Evolutionary conservation across 768 basidiomycete genomes (phyloP).

Genomic region (Russula brevipes): DNA sequence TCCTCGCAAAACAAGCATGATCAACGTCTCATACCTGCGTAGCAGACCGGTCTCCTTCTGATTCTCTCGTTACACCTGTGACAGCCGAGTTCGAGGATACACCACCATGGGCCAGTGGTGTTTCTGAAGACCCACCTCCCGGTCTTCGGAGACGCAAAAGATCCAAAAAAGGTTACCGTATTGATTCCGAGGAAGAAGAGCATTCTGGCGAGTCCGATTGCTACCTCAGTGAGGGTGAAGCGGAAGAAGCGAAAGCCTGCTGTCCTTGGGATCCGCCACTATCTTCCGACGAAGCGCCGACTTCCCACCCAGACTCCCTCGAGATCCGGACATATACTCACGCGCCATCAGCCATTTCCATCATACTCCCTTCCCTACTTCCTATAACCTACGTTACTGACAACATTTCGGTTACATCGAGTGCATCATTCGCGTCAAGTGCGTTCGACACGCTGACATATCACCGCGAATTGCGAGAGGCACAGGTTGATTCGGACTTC

Average conservation of each 20-base stretch:
- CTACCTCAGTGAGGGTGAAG: constrained; percentile 29
- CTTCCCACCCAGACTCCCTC: constrained; percentile 20
- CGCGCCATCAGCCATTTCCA: constrained; percentile 2
- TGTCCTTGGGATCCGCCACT: constrained; percentile 9
- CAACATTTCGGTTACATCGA: constrained; percentile 31
- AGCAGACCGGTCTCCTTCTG: constrained; percentile 19
- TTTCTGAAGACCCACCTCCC: constrained; percentile 4
- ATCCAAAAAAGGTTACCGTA: constrained; percentile 13
- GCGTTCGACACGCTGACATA: constrained; percentile 48
- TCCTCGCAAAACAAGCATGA: neutral
- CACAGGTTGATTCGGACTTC: constrained; percentile 43
- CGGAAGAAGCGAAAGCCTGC: constrained; percentile 24
- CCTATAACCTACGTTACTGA: constrained; percentile 31
- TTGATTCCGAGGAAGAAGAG: constrained; percentile 23
- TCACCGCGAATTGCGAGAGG: constrained; percentile 51
- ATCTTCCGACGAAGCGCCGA: constrained; percentile 11
- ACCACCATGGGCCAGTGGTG: constrained; percentile 14
- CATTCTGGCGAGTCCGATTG: constrained; percentile 39
- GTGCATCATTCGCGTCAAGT: constrained; percentile 34
- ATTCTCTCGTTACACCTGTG: constrained; percentile 18
- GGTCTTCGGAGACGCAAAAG: constrained; percentile 22
- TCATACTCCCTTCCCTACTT: constrained; percentile 23
- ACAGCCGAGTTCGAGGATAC: constrained; percentile 7
- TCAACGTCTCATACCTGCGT: neutral
- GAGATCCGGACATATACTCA: neutral